These are phyloP conservation scores for Jackrogersella multiformis DNA, from an alignment of 495 filamentous ascomycete species.

Conservation along the genomic window DNA sequence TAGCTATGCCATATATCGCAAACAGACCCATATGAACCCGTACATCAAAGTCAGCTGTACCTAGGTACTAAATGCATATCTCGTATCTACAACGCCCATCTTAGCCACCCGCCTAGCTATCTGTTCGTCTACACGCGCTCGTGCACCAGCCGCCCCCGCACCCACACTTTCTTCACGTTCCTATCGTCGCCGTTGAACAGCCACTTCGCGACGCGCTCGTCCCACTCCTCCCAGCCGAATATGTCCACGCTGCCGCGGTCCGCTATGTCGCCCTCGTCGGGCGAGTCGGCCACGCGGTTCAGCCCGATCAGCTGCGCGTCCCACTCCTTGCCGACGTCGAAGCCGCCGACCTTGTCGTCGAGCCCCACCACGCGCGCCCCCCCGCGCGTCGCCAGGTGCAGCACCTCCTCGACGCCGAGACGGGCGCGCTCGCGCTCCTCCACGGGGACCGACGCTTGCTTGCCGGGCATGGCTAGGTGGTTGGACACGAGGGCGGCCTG, in stretches of 20 bases:
- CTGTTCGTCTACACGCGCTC: background rate
- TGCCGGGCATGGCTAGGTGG: conserved; percentile 65
- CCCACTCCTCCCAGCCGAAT: conserved; percentile 86
- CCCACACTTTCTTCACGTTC: conserved; percentile 83
- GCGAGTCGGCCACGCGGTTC: conserved; percentile 51
- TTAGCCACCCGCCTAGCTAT: too few relatives aligned
- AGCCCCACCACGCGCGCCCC: conserved; percentile 82
- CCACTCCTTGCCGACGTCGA: conserved; percentile 88
- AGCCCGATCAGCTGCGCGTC: conserved; percentile 84
- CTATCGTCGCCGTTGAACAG: conserved; percentile 86
- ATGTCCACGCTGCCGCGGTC: conserved; percentile 72
- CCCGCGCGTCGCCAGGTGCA: conserved; percentile 85
- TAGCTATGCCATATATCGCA: background rate
- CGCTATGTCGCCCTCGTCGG: conserved; percentile 37
- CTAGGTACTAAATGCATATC: background rate
- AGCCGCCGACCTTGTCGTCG: conserved; percentile 72
- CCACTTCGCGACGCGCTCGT: conserved; percentile 86
- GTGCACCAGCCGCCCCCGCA: conserved; percentile 79
- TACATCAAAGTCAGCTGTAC: too few relatives aligned
- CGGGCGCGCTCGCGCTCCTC: conserved; percentile 57
- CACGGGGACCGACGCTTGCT: conserved; percentile 35
- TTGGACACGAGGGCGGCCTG: conserved; percentile 80
- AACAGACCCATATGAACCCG: background rate
- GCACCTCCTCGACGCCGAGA: conserved; percentile 82
- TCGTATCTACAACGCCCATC: background rate